Evolutionary conservation across 768 basidiomycete genomes (phyloP), one percentile per base, ranked within the genome.

Genomic region (Phallus indusiatus): DNA sequence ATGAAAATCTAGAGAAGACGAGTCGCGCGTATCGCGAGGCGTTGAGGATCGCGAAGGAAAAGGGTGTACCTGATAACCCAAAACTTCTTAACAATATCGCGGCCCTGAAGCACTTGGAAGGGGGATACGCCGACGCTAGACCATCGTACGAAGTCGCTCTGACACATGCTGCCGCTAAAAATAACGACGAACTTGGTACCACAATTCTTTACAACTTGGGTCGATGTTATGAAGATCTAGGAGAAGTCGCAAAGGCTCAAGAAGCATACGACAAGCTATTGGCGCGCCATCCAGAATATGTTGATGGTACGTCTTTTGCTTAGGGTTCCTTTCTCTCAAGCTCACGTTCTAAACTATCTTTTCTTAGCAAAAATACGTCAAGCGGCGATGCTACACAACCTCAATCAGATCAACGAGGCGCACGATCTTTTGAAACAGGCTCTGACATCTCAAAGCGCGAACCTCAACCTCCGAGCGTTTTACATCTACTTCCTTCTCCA

Each of bases 401-500:
- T 86, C 17, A 90, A 88, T 59, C 82, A 84, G 18, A 77, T 83
- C 64, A 84, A 87, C 63, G 87, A 90, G 1, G 93, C 94, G 0
- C 90, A 96, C 68, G 87, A 87, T 0, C 77, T 94, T 5, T 73
- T 98, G 53, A 98, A 98, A 70, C 90, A 97, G 70, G 84, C 88
- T 0, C 81, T 97, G 46, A 78, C 81, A 0, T 84, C 95, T 0
- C 85, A 91, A 65, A 83, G 79, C 63, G 72, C 71, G 61, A 90
- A 91, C 69, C 80, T 92, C 65, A 90, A 95, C 67, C 78, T 97
- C 46, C 92, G 96, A 54, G 91, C 94, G 0, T 90, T 83, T 73
- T 96, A 96, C 73, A 92, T 91, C 0, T 84, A 92, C 69, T 96
- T 94, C 81, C 86, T 96, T 61, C 81, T 91, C 62, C 85, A 90